Evolutionary conservation across 441 rosid genomes (phyloP).

Genomic region (Pelargonium citronellum): DNA sequence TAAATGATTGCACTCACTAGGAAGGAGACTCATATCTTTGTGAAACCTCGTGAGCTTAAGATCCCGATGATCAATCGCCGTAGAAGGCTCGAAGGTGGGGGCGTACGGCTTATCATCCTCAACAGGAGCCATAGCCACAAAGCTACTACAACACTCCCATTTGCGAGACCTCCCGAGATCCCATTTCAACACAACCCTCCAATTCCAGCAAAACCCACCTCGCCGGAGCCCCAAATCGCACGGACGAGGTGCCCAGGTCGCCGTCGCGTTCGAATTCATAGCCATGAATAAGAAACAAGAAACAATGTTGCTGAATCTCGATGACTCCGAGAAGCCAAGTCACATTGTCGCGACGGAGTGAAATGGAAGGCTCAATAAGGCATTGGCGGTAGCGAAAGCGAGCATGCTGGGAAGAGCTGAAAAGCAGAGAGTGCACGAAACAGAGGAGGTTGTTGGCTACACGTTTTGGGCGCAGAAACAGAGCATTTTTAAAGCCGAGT

Average conservation of each 20-base stretch:
- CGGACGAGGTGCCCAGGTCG: not conserved
- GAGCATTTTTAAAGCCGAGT: no score
- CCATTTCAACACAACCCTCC: conserved; percentile 23
- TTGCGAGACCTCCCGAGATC: conserved; percentile 15
- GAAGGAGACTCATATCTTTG: conserved; percentile 69
- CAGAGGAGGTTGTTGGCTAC: no score
- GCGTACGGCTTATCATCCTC: conserved; percentile 50
- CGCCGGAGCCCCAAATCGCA: conserved; percentile 33
- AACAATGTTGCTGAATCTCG: not conserved
- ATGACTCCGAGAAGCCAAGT: no score
- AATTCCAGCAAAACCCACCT: conserved; percentile 27
- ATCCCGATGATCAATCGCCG: conserved; percentile 35
- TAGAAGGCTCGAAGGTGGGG: conserved; percentile 42
- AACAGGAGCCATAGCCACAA: conserved; percentile 41
- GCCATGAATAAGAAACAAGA: not conserved
- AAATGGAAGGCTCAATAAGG: no score
- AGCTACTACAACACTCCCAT: conserved; percentile 39
- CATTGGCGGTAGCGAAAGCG: no score
- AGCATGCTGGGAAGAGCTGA: no score
- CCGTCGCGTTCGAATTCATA: not conserved
- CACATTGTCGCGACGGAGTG: no score
- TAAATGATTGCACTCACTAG: conserved; percentile 47
- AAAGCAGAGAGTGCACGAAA: no score
- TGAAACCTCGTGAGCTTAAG: conserved; percentile 38
- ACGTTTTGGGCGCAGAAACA: no score